Evolutionary conservation across 768 basidiomycete species (phyloP).

Genomic region (Erythrobasidium yunnanense): DNA sequence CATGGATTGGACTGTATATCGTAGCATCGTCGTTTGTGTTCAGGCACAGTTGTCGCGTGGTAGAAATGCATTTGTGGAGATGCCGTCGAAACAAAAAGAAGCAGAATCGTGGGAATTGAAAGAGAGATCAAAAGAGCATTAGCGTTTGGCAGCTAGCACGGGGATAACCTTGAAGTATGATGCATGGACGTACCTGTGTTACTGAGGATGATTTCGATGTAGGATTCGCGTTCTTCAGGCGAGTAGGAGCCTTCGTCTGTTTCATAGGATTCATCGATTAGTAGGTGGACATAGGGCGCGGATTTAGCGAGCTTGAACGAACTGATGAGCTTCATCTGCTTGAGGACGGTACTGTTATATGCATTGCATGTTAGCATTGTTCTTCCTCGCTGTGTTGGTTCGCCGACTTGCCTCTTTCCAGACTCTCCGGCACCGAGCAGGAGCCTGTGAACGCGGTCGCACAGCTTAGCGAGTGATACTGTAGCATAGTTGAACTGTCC

Average conservation of each 20-base stretch:
- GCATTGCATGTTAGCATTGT: background rate
- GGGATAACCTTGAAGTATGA: too few relatives aligned
- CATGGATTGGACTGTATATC: conserved; percentile 65
- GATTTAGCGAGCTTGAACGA: background rate
- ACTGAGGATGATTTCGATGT: conserved; percentile 89
- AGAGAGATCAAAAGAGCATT: background rate
- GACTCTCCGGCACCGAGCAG: conserved; percentile 37
- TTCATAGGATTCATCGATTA: background rate
- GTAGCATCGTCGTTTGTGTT: too few relatives aligned
- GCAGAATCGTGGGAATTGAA: conserved; percentile 5
- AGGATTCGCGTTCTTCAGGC: conserved; percentile 76
- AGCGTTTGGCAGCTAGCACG: too few relatives aligned
- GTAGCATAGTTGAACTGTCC: background rate
- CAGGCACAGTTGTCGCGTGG: too few relatives aligned
- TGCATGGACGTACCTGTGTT: conserved; percentile 56
- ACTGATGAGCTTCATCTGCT: conserved; percentile 96
- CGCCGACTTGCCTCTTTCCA: conserved; percentile 33
- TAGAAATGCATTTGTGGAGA: too few relatives aligned
- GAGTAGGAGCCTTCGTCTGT: conserved; percentile 59
- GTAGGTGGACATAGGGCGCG: background rate
- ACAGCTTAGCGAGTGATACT: background rate
- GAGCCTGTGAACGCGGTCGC: conserved; percentile 2
- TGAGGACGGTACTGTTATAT: conserved; percentile 59
- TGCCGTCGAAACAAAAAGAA: too few relatives aligned
- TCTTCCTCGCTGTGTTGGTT: background rate